Base-by-base conservation (phyloP, 164 flowering plant genomes). In the Piper longum region DNA sequence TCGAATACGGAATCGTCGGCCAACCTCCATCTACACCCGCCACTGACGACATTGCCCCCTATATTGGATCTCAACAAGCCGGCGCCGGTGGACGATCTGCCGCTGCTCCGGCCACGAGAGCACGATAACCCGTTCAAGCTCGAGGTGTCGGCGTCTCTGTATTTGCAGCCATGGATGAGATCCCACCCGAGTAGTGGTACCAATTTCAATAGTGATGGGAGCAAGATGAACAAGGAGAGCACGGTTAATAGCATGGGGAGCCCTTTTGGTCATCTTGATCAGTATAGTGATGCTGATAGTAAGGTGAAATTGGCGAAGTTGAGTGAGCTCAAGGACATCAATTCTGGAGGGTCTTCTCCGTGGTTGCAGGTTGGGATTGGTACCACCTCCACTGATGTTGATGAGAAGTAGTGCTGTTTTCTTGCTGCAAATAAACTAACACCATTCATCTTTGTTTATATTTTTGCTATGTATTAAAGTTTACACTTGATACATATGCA, bases 321-420 rank as follows among this genome's bases (percentile, higher is more conserved):
- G 60, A 85, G 85, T 74, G 96, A 88, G 48, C 70, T 86, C 13
- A 86, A 88, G 64, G 96, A 83, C 67, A 77, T 85, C 64, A 83
- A 66, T 64, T 51, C 62, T 68, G 83, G 73, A 19, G 76, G 72
- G 45, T 82, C 89, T 4, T 77, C 88, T 63, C 82, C 84, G 40
- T 91, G 97, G 97, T 77, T 91, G 77, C 96, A 88, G 65, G 91
- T 91, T 59, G 97, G 97, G 60, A 82, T 91, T 79, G 88, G 88
- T 68, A 48, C 52, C 14, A 26, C 2, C 36, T 26, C 36, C 36
- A 2, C 36, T 26, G 36, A 26, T 26, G 36, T 26, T 26, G 36
- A 26, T 26, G 2, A 26, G 36, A 26, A 26, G 36, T 26, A 26
- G 36, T 26, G 36, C 36, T 26, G 36, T 26, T 26, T 26, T 1